Evolutionary conservation across 495 filamentous ascomycete species (phyloP), one percentile per base, ranked within the genome.

Genomic region (Lophium mytilinum): DNA sequence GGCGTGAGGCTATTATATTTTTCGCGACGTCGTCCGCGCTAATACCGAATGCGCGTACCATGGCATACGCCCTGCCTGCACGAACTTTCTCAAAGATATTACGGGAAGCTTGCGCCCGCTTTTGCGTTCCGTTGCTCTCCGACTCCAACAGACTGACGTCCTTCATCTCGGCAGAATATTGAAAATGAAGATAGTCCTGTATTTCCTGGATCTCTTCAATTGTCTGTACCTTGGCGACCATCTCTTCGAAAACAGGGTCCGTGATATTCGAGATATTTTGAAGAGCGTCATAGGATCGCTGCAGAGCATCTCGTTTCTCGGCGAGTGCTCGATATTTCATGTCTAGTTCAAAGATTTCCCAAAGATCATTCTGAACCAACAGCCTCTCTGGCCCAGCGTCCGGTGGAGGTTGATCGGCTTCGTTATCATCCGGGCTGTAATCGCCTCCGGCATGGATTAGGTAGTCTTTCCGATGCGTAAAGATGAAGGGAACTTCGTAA

Each of bases 391-490:
- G 60, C 10, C 83, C 80, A 3, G 80, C 83, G 63, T 88, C 83
- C 18, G 81, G 82, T 51, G 84, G 83, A 42, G 68, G 66, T 9
- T 72, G 71, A 51, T 78, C 76, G 7, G 74, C 78, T 17, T 77
- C 73, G 14, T 72, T 60, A 34, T 80, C 75, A 11, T 86, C 80
- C 70, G 89, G 90, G 6, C 71, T 54, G 36, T 81, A 75, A 14
- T 86, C 80, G 69, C 88, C 90, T 55, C 83, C 84, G 46, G 90
- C 85, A 64, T 98, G 90, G 58, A 97, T 96, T 58, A 98, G 82
- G 69, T 97, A 97, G 68, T 98, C 93, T 69, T 95, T 91, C 37
- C 94, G 88, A 63, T 98, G 92, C 66, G 97, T 94, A 71, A 96
- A 96, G 60, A 98, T 90, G 67, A 93, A 98, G 0, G 93, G 92